These are phyloP conservation scores for Nannizziopsis arthrosporioides DNA, from an alignment of 2,329 filamentous ascomycete genomes.

Conservation along the genomic window DNA sequence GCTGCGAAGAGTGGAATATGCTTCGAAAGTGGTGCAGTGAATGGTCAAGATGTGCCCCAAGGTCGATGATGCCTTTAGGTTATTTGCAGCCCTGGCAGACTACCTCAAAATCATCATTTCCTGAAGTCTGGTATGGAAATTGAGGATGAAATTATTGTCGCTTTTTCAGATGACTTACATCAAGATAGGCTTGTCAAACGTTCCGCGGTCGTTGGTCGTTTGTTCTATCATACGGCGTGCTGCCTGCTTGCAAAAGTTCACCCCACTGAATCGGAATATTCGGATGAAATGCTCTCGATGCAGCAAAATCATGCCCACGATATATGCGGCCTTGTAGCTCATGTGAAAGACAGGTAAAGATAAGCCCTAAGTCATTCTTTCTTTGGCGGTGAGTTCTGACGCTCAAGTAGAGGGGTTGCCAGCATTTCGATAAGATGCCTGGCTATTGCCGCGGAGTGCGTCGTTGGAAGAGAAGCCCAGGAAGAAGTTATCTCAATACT, in stretches of 20 bases:
- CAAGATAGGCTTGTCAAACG: constrained; percentile 62
- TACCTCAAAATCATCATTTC: constrained; percentile 61
- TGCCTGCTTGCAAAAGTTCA: constrained; percentile 70
- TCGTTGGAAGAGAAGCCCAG: constrained; percentile 60
- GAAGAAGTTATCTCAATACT: constrained; percentile 70
- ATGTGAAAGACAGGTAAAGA: constrained; percentile 59
- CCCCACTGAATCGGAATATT: constrained; percentile 50
- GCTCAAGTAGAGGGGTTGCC: constrained; percentile 49
- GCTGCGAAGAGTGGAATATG: constrained; percentile 63
- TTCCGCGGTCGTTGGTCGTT: constrained; percentile 64
- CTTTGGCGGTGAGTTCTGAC: neutral
- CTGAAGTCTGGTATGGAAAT: constrained; percentile 62
- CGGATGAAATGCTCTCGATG: constrained; percentile 56
- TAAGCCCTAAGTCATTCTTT: neutral
- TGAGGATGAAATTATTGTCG: neutral
- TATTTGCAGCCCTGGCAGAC: constrained; percentile 60
- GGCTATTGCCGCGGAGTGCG: constrained; percentile 61
- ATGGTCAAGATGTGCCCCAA: constrained; percentile 68
- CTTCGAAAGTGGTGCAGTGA: constrained; percentile 71
- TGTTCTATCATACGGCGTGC: constrained; percentile 83
- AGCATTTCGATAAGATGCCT: constrained; percentile 69
- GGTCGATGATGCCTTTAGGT: constrained; percentile 77
- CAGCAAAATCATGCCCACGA: constrained; percentile 67
- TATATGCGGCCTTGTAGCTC: constrained; percentile 79
- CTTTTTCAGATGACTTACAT: constrained; percentile 8